Percentiles rank a stretch among this genome's conserved stretches.
These are phyloP conservation scores for Mortierella polycephala DNA, from an alignment of 371 early-diverging fungal species.

Conservation along the genomic window DNA sequence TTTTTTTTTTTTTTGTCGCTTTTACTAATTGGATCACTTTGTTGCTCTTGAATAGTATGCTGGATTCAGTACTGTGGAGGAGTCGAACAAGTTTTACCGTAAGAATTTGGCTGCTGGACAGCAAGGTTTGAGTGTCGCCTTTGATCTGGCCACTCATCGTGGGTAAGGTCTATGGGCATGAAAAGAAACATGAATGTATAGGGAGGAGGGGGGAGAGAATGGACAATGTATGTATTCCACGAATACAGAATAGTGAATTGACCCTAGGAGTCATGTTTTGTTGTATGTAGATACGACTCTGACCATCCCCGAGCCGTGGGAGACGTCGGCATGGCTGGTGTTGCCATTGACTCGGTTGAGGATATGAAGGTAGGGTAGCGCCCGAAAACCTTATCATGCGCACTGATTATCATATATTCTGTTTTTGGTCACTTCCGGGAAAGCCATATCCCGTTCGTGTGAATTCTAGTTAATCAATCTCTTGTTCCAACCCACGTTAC, in stretches of 20 bases:
- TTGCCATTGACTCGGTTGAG: slow-evolving; percentile 90
- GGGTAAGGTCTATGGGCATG: slow-evolving; percentile 57
- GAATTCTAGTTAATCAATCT: neutral
- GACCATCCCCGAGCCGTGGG: slow-evolving; percentile 88
- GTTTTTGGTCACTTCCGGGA: too few species aligned
- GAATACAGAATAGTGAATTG: neutral
- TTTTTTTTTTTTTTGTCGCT: neutral
- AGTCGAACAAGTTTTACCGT: slow-evolving; percentile 85
- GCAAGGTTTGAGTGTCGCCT: slow-evolving; percentile 86
- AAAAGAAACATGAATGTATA: neutral
- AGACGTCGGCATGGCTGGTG: slow-evolving; percentile 94
- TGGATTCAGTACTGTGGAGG: slow-evolving; percentile 90
- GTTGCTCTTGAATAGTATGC: slow-evolving; percentile 68
- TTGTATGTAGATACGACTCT: slow-evolving; percentile 71
- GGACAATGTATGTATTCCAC: neutral
- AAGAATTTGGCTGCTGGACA: slow-evolving; percentile 89
- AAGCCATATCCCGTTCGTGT: neutral
- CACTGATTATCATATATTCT: neutral
- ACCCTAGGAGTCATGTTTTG: neutral
- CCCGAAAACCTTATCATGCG: neutral
- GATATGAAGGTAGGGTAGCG: slow-evolving; percentile 77
- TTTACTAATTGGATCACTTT: neutral
- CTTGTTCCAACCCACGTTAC: neutral
- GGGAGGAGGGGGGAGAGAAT: too few species aligned
- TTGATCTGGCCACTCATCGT: slow-evolving; percentile 88